A percentile compares a stretch with the other conserved stretches of the same genome.
Evolutionary conservation across 495 filamentous ascomycete species (phyloP).

Genomic region (Physcia stellaris): DNA sequence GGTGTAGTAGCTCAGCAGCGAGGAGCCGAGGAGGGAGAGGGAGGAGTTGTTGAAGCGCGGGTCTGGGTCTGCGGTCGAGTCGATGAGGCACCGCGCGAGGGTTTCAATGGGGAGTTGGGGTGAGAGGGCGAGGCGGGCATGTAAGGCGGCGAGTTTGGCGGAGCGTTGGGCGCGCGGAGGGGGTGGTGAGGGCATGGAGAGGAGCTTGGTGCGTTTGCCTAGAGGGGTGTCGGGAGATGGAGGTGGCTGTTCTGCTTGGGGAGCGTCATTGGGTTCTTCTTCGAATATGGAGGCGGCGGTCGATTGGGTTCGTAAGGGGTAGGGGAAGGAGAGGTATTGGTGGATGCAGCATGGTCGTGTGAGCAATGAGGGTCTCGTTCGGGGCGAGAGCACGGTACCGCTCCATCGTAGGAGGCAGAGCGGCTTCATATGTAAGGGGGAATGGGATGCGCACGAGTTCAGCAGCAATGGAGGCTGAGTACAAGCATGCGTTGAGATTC

Average conservation of each 20-base stretch:
- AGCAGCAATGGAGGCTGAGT: constrained; percentile 7
- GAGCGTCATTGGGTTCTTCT: constrained; percentile 11
- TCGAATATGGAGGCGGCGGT: constrained; percentile 5
- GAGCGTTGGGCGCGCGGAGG: constrained; percentile 55
- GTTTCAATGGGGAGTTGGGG: constrained; percentile 70
- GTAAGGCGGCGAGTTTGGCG: constrained; percentile 84
- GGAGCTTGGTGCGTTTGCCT: constrained; percentile 6
- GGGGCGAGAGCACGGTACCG: constrained; percentile 50
- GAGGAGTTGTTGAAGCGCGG: constrained; percentile 68
- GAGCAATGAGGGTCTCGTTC: too few species aligned
- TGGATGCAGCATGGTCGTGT: constrained; percentile 35
- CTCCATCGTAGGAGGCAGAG: constrained; percentile 59
- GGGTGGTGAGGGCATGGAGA: constrained; percentile 48
- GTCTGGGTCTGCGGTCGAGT: constrained; percentile 66
- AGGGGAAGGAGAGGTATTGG: constrained; percentile 25
- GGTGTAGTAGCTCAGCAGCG: constrained; percentile 74
- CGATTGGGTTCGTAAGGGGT: constrained; percentile 20
- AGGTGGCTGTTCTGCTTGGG: constrained; percentile 11
- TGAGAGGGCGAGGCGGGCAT: constrained; percentile 78
- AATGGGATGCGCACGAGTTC: constrained; percentile 18
- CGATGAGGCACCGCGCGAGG: constrained; percentile 73
- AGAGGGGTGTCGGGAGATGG: constrained; percentile 4
- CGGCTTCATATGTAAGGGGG: constrained; percentile 41
- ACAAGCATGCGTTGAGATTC: constrained; percentile 7
- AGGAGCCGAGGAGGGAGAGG: constrained; percentile 64